Evolutionary conservation across 345 rosid species (phyloP).

Genomic region (Salix arbutifolia): DNA sequence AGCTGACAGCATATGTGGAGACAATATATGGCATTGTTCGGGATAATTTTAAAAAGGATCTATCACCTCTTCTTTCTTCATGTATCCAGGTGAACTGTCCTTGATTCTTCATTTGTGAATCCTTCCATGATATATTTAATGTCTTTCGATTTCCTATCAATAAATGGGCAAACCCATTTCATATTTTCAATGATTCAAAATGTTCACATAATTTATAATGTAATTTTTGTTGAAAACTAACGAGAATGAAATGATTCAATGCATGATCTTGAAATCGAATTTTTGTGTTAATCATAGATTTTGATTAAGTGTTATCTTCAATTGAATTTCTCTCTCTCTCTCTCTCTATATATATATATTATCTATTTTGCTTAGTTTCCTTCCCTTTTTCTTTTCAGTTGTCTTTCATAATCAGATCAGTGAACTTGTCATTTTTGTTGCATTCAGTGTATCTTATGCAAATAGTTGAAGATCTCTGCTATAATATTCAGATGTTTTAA

Average conservation of each 20-base stretch:
- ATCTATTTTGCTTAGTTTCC: not conserved
- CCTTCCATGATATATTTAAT: not conserved
- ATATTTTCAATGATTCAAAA: not conserved
- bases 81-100: conserved; percentile 70
- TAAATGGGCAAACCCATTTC: not conserved
- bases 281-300: not conserved
- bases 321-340: not conserved
- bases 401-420: not conserved
- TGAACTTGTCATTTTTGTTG: not conserved
- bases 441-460: not conserved
- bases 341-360: not conserved
- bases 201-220: not conserved
- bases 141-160: not conserved
- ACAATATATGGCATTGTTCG: conserved; percentile 87
- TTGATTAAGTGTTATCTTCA: not conserved
- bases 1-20: conserved; percentile 94
- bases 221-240: not conserved
- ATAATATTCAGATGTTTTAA: not conserved
- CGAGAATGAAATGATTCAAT: not conserved
- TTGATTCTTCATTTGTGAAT: not conserved
- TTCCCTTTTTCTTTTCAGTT: not conserved
- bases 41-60: conserved; percentile 91
- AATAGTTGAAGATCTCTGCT: not conserved
- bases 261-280: not conserved
- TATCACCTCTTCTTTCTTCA: conserved; percentile 58